Conservation (phyloP, 2,329 filamentous ascomycete species). For the Pseudocercospora macadamiae region DNA sequence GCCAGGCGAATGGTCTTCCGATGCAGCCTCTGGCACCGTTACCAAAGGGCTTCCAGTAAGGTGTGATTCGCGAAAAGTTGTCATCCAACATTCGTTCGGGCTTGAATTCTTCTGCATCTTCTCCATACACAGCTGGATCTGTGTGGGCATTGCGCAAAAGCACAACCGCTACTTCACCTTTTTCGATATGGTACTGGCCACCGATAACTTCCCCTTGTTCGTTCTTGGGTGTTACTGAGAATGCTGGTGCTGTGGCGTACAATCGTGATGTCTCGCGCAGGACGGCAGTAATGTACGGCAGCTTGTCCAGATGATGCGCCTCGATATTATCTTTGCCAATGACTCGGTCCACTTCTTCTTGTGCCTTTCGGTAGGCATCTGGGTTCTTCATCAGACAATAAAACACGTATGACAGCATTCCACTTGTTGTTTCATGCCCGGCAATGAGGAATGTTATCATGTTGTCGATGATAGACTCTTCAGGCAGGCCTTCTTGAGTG, state of each 20-base stretch:
- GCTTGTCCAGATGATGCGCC: conserved; percentile 64
- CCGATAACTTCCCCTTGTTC: conserved; percentile 54
- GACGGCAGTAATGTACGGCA: conserved; percentile 68
- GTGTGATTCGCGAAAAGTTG: conserved; percentile 57
- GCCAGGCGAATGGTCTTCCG: conserved; percentile 68
- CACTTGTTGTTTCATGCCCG: conserved; percentile 69
- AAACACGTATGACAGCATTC: conserved; percentile 66
- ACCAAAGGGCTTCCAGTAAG: conserved; percentile 63
- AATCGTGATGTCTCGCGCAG: conserved; percentile 67
- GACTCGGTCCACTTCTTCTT: conserved; percentile 69
- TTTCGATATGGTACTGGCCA: conserved; percentile 64
- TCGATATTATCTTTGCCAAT: conserved; percentile 61
- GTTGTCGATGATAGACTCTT: conserved; percentile 67
- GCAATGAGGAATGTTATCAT: conserved; percentile 71
- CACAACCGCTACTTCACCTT: conserved; percentile 54
- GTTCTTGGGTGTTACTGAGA: conserved; percentile 58
- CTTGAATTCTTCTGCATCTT: conserved; percentile 66
- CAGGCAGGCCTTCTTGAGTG: conserved; percentile 66
- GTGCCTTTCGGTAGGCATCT: conserved; percentile 61
- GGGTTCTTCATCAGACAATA: conserved; percentile 69
- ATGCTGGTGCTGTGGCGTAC: conserved; percentile 61
- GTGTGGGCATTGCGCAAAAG: conserved; percentile 60
- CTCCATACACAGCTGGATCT: conserved; percentile 67
- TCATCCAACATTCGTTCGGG: conserved; percentile 75
- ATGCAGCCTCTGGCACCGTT: conserved; percentile 73